Base-by-base conservation (phyloP, 2,329 filamentous ascomycete genomes). In the Pseudocercospora vitis region DNA sequence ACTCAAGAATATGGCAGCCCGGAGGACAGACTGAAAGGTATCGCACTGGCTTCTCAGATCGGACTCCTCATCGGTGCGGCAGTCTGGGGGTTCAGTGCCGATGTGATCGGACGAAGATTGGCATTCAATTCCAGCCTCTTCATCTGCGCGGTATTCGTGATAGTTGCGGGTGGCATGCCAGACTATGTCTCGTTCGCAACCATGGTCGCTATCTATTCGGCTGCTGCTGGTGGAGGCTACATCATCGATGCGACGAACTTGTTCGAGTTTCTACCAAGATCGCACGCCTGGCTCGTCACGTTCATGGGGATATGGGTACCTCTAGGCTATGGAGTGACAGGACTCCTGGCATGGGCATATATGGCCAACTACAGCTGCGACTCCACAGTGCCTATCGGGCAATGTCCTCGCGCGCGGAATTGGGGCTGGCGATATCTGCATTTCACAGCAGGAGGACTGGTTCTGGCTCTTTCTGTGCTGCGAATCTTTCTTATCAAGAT, bases 291-390 rank as follows among this genome's bases (percentile, higher is more conserved):
- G 56, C 54, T 65, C 7, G 55, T 67, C 3, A 67, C 62, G 2
- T 60, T 66, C 44, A 56, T 67, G 55, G 49, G 58, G 2, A 48
- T 60, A 7, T 65, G 64, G 62, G 63, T 62, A 57, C 57, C 57
- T 5, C 51, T 67, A 16, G 65, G 63, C 7, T 61, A 66, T 19
- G 56, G 56, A 4, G 51, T 66, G 18, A 62, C 63, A 39, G 63
- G 63, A 8, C 45, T 66, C 2, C 28, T 66, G 16, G 61, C 76
- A 3, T 67, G 77, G 76, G 77, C 73, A 0, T 80, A 78, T 47
- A 40, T 56, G 45, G 35, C 39, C 12, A 56, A 56, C 29, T 52
- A 50, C 37, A 52, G 44, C 47, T 54, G 55, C 31, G 40, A 31
- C 26, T 49, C 19, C 16, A 37, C 14, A 45, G 37, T 40, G 7